These are phyloP conservation scores for Cladosporium sp. DNA, from an alignment of 2,329 filamentous ascomycete species.

Conservation along the genomic window DNA sequence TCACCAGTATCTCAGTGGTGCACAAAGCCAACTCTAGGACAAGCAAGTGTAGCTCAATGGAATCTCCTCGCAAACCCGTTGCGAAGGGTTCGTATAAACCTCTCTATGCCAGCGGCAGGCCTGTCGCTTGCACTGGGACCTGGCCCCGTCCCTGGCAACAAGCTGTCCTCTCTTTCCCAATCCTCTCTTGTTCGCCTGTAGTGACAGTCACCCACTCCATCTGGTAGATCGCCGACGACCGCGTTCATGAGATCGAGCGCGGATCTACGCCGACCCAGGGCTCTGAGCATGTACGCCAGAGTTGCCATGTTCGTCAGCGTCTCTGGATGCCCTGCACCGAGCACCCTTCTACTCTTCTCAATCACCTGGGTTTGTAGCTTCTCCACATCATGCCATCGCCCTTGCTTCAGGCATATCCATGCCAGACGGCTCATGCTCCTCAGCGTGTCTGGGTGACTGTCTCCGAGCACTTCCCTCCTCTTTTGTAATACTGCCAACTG, in stretches of 20 bases:
- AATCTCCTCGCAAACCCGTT: neutral
- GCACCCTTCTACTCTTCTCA: slow-evolving; percentile 5
- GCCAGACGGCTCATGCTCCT: slow-evolving; percentile 12
- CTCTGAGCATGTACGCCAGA: slow-evolving; percentile 2
- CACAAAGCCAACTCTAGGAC: too few relatives aligned
- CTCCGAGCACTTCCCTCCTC: neutral
- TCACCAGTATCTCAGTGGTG: too few relatives aligned
- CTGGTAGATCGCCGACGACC: too few relatives aligned
- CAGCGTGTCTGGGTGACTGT: neutral
- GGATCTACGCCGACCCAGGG: neutral
- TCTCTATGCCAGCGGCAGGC: neutral
- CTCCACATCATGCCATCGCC: slow-evolving; percentile 9
- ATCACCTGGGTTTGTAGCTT: neutral
- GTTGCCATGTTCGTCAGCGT: slow-evolving; percentile 9
- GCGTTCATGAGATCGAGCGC: neutral
- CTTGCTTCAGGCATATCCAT: slow-evolving; percentile 6
- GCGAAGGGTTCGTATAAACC: neutral
- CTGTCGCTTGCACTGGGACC: neutral
- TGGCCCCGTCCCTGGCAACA: neutral
- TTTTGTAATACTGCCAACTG: neutral
- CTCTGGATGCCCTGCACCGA: slow-evolving; percentile 13
- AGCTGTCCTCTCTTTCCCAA: neutral
- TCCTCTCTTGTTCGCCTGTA: neutral
- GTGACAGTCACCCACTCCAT: too few relatives aligned
- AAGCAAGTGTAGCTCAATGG: too few relatives aligned